phyloP scores from a whole-genome alignment of 2,329 filamentous ascomycete species.

The Pochonia chlamydosporia region DNA sequence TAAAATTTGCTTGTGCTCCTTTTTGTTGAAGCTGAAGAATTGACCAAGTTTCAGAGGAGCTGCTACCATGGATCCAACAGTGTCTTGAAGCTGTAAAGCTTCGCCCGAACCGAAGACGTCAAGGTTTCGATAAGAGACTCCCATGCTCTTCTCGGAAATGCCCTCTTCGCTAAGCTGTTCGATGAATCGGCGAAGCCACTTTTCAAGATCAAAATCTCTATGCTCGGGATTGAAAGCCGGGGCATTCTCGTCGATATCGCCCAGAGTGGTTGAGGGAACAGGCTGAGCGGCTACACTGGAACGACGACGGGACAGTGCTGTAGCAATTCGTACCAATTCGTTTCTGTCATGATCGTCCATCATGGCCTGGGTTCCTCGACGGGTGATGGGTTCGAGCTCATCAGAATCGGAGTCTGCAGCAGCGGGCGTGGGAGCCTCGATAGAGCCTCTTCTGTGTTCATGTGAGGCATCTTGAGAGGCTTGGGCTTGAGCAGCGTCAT shows the following conservation, averaged over 20 bases:
- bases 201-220: conserved; percentile 33
- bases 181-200: conserved; percentile 35
- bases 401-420: not conserved
- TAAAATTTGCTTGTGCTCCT: conserved; percentile 53
- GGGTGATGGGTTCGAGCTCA: conserved; percentile 6
- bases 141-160: conserved; percentile 46
- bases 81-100: conserved; percentile 63
- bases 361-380: conserved; percentile 10
- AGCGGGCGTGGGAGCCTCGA: not conserved
- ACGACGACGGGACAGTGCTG: conserved; percentile 29
- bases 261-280: conserved; percentile 12
- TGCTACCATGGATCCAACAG: conserved; percentile 53
- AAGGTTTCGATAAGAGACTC: conserved; percentile 59
- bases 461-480: not conserved
- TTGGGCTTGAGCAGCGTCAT: not conserved
- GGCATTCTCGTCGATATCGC: conserved; percentile 20
- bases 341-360: conserved; percentile 27
- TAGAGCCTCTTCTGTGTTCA: not conserved
- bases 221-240: conserved; percentile 31
- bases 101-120: conserved; percentile 62
- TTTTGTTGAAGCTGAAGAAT: conserved; percentile 40
- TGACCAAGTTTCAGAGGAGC: conserved; percentile 54
- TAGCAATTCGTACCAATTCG: conserved; percentile 34
- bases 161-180: conserved; percentile 46
- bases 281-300: conserved; percentile 17